Evolutionary conservation across 164 flowering plant genomes (phyloP).

Genomic region (Euptelea pleiosperma): DNA sequence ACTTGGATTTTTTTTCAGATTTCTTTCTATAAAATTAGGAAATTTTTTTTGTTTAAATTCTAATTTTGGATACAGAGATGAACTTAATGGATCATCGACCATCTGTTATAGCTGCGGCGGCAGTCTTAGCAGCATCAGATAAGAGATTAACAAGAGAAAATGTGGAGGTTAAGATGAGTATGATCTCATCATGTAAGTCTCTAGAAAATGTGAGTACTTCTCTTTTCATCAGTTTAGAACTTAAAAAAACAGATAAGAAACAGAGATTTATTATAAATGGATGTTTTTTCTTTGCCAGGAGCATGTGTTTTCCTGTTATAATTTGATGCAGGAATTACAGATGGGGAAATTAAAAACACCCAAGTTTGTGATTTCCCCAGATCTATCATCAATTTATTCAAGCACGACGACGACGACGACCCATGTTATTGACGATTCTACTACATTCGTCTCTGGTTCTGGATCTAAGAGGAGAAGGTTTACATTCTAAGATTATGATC

Average conservation of each 20-base stretch:
- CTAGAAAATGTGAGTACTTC: conserved; percentile 39
- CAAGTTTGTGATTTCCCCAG: conserved; percentile 24
- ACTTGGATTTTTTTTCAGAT: conserved; percentile 1
- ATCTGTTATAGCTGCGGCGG: conserved; percentile 64
- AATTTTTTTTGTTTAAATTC: neutral
- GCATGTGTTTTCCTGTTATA: conserved; percentile 44
- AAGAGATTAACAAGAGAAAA: conserved; percentile 36
- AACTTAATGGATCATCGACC: conserved; percentile 47
- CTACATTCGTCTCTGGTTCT: conserved; percentile 20
- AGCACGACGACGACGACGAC: too few relatives aligned
- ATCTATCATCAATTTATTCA: conserved; percentile 23
- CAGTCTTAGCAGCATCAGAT: conserved; percentile 44
- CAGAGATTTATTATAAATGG: conserved; percentile 14
- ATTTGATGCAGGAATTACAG: conserved; percentile 32
- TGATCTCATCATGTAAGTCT: conserved; percentile 24
- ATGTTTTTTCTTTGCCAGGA: conserved; percentile 34
- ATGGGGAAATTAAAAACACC: conserved; percentile 24
- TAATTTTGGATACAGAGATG: conserved; percentile 34
- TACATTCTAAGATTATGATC: conserved; percentile 21
- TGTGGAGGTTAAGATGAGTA: conserved; percentile 40
- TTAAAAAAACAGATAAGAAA: neutral
- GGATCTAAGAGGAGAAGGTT: conserved; percentile 39
- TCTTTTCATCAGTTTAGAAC: neutral
- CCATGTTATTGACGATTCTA: conserved; percentile 19
- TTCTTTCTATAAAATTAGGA: neutral